phyloP scores from a whole-genome alignment of 441 rosid genomes.

The Erodium moschatum region DNA sequence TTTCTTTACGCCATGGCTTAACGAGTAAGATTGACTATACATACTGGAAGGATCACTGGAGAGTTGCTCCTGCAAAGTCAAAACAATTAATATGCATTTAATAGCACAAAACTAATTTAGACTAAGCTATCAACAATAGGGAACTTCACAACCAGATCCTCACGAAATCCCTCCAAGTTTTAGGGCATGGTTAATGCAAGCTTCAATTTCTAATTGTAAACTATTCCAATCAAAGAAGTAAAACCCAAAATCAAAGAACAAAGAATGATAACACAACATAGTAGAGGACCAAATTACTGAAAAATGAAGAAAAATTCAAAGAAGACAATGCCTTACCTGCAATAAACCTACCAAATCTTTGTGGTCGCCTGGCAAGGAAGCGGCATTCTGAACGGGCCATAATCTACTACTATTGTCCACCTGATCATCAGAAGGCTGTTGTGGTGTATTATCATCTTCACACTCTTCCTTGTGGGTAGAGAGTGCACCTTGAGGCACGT shows the following conservation, averaged over 20 bases:
- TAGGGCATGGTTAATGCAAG: neutral
- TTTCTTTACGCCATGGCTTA: conserved; percentile 30
- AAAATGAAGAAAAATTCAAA: conserved; percentile 7
- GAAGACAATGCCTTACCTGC: conserved; percentile 30
- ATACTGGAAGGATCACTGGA: conserved; percentile 30
- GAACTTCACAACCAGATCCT: neutral
- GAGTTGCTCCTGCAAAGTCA: conserved; percentile 34
- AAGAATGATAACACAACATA: neutral
- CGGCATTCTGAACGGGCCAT: conserved; percentile 23
- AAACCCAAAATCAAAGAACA: neutral
- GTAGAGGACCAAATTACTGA: neutral
- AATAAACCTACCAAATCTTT: conserved; percentile 25
- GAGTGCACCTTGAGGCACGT: conserved; percentile 35
- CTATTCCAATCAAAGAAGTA: neutral
- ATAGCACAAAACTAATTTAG: neutral
- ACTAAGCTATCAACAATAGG: neutral
- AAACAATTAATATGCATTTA: conserved; percentile 14
- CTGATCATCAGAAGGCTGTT: conserved; percentile 23
- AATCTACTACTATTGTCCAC: conserved; percentile 22
- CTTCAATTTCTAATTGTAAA: neutral
- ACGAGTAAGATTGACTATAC: conserved; percentile 35
- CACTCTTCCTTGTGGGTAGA: conserved; percentile 52
- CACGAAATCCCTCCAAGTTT: neutral
- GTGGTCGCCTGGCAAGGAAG: conserved; percentile 20
- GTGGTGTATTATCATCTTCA: conserved; percentile 40